Conservation (phyloP, 305 asterid genomes). For the Stenogyne calaminthoides region DNA sequence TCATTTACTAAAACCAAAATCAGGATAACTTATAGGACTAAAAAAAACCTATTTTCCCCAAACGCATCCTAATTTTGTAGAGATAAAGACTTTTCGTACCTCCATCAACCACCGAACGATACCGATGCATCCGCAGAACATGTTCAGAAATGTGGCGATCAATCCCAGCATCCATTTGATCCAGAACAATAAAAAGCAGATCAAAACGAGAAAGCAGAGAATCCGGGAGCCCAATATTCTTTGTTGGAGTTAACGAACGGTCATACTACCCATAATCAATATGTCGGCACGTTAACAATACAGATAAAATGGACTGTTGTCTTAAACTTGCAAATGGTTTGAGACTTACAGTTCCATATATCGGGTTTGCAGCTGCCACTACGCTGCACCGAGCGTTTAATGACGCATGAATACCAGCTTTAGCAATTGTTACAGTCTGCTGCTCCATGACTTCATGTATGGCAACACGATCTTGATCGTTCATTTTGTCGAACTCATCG, state of each 20-base stretch:
- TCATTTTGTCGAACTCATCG: slow-evolving; percentile 98
- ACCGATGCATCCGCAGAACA: slow-evolving; percentile 90
- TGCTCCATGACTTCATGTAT: slow-evolving; percentile 99
- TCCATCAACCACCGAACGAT: slow-evolving; percentile 75
- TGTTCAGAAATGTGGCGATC: slow-evolving; percentile 94
- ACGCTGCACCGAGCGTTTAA: slow-evolving; percentile 99
- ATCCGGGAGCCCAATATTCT: slow-evolving; percentile 98
- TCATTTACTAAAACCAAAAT: too few relatives aligned
- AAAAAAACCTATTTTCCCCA: too few relatives aligned
- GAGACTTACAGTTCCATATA: slow-evolving; percentile 92
- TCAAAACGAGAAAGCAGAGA: slow-evolving; percentile 98
- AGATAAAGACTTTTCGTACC: slow-evolving; percentile 43
- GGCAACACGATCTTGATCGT: slow-evolving; percentile 98
- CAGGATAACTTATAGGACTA: too few relatives aligned
- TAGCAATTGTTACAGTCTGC: slow-evolving; percentile 98
- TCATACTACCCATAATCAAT: slow-evolving; percentile 66
- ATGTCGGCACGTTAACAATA: slow-evolving; percentile 12
- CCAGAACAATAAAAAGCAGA: slow-evolving; percentile 91
- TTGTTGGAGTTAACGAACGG: slow-evolving; percentile 95
- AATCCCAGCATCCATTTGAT: slow-evolving; percentile 97
- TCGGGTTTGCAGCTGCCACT: slow-evolving; percentile 99
- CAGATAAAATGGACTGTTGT: slow-evolving; percentile 3
- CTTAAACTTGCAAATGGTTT: slow-evolving; percentile 9
- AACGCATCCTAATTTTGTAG: slow-evolving; percentile 8
- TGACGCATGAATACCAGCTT: slow-evolving; percentile 99